phyloP scores from a whole-genome alignment of 192 early-diverging fungal genomes.

The Backusella sp. region DNA sequence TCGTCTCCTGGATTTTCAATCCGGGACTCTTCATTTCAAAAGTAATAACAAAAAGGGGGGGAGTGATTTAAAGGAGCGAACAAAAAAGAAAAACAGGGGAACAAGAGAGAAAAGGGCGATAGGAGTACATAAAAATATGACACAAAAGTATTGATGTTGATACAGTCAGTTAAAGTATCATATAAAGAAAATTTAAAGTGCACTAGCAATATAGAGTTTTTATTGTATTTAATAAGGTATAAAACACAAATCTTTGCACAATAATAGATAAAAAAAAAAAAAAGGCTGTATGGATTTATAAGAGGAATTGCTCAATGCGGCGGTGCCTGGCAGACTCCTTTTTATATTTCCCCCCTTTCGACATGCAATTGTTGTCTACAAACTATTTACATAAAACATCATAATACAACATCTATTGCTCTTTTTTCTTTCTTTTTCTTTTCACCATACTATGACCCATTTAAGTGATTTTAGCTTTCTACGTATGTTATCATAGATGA shows the following conservation, averaged over 20 bases:
- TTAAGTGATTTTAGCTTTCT: slow-evolving; percentile 39
- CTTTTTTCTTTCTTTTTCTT: not conserved
- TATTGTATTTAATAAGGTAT: not conserved
- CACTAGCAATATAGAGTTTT: not conserved
- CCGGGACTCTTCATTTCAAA: not conserved
- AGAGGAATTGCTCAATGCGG: slow-evolving; percentile 90
- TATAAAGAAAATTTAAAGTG: not conserved
- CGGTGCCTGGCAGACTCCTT: slow-evolving; percentile 74
- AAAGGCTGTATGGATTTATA: slow-evolving; percentile 77
- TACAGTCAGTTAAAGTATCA: not conserved
- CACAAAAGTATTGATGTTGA: not conserved
- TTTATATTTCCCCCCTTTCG: slow-evolving; percentile 88
- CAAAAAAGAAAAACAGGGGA: not conserved
- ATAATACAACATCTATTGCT: not conserved
- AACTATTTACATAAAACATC: not conserved
- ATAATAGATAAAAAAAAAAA: slow-evolving; percentile 44
- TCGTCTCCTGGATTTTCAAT: not conserved
- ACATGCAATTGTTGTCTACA: slow-evolving; percentile 45
- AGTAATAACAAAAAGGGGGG: not conserved
- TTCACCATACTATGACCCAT: slow-evolving; percentile 26
- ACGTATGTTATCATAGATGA: slow-evolving; percentile 28
- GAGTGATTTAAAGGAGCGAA: not conserved
- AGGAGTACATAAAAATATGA: not conserved
- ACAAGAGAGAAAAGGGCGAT: no score
- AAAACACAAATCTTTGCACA: no score